Conservation (phyloP, 2,329 filamentous ascomycete genomes). For the Colletotrichum camelliae region DNA sequence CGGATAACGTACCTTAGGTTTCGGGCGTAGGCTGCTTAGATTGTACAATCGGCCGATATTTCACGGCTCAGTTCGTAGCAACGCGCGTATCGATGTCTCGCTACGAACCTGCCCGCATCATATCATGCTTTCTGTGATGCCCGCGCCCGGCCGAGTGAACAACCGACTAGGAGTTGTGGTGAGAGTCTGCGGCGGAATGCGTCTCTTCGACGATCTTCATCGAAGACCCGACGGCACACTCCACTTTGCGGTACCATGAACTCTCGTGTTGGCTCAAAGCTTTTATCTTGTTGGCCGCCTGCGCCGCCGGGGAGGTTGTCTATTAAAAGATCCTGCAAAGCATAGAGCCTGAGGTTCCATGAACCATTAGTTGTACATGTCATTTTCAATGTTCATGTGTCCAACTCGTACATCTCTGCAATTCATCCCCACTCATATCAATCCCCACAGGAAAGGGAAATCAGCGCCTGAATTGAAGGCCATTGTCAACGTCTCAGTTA, state of each 20-base stretch:
- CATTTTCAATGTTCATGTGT: background rate
- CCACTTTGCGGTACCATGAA: background rate
- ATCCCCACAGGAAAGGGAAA: background rate
- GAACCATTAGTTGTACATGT: background rate
- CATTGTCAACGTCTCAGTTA: background rate
- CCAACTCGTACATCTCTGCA: background rate
- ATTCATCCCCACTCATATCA: background rate
- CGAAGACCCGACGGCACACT: background rate
- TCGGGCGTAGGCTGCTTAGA: background rate
- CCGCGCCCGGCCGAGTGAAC: background rate
- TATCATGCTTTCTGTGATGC: background rate
- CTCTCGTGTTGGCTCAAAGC: background rate
- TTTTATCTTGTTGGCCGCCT: background rate
- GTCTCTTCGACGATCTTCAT: background rate
- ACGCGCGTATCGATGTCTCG: background rate
- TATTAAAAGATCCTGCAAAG: background rate
- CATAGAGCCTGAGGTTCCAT: fast-evolving
- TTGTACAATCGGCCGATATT: background rate
- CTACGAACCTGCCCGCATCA: background rate
- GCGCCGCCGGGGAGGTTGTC: background rate
- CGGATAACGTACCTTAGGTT: background rate
- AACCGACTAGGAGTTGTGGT: background rate
- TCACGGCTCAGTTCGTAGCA: background rate
- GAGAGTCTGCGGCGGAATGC: background rate
- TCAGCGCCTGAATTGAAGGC: background rate